Base-by-base conservation (phyloP, 176 grass and related monocot genomes). In the Lolium perenne region DNA sequence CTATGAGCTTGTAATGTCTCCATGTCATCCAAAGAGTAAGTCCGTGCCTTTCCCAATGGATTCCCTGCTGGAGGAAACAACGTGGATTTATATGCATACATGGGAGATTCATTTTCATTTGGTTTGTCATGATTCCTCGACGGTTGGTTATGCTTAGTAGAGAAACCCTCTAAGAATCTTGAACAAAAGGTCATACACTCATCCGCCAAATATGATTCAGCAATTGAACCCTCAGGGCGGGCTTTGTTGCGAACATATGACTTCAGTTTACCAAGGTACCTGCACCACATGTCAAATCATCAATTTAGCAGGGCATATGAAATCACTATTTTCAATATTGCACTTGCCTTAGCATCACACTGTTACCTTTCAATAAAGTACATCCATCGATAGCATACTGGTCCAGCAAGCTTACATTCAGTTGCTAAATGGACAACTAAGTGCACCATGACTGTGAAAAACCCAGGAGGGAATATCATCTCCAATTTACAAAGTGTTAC, bases 381-480 rank as follows among this genome's bases (percentile, higher is more conserved):
- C 80, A 69, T 82, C 63, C 80, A 35, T 35, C 32, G 32, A 35
- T 35, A 35, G 32, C 32, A 35, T 35, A 35, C 32, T 35, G 32
- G 32, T 69, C 63, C 53, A 58, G 2, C 75, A 58, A 78, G 11
- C 17, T 78, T 78, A 21, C 51, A 51, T 75, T 53, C 47, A 3
- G 21, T 16, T 8, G 72, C 72, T 75, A 75, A 26, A 75, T 75
- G 72, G 35, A 76, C 49, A 38, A 78, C 76, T 38, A 82, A 70
- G 32, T 82, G 80, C 51, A 82, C 80, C 80, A 82, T 82, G 50
- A 82, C 66, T 0, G 11, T 83, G 49, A 72, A 83, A 57, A 83
- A 83, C 22, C 65, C 50, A 11, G 32, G 32, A 35, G 32, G 32
- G 32, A 35, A 35, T 35, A 35, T 35, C 32, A 35, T 35, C 32